Base-by-base conservation (phyloP, 2,329 filamentous ascomycete species). In the Thielaviopsis euricoi region DNA sequence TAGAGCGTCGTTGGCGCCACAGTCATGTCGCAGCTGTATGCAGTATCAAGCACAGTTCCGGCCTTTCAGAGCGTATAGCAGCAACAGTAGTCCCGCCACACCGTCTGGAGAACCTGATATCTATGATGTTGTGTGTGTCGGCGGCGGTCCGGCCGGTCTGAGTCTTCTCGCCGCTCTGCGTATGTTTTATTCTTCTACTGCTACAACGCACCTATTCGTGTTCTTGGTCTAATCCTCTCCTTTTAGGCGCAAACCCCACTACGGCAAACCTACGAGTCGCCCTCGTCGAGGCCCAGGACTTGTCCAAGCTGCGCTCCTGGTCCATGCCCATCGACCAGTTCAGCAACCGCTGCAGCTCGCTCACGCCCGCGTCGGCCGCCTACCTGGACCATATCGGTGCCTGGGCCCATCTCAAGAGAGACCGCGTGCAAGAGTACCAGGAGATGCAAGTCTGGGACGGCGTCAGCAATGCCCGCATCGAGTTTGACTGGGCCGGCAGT, bases 361-460 rank as follows among this genome's bases (percentile, higher is more conserved):
- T 98, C 58, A 98, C 93, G 0, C 91, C 91, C 0, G 79, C 86
- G 0, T 95, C 90, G 0, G 85, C 88, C n/a, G 78, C 76, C 3
- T 96, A 93, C 66, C 78, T 97, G 62, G 77, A 87, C 66, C 75
- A 78, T 4, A 93, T 95, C 61, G 93, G 91, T 40, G 89, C 86
- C 54, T 97, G 91, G 93, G 67, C 76, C 6, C 82, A 94, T 66
- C 74, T 96, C 61, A 78, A 87, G 63, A 73, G 76, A 49, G 74
- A 80, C 6, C 82, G 93, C 33, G 81, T 93, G 37, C 90, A 96
- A 72, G 79, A 83, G 0, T 98, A 96, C 70, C 84, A 94, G 60
- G 87, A 91, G 65, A 98, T 98, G 93, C 86, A 95, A 69, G 93
- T 97, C 33, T 98, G 94, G 93, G 93, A 98, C 69, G 94, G 91